A percentile compares a stretch with the other conserved stretches of the same genome.
Evolutionary conservation across 768 basidiomycete species (phyloP).

Genomic region (Holtermannia corniformis): DNA sequence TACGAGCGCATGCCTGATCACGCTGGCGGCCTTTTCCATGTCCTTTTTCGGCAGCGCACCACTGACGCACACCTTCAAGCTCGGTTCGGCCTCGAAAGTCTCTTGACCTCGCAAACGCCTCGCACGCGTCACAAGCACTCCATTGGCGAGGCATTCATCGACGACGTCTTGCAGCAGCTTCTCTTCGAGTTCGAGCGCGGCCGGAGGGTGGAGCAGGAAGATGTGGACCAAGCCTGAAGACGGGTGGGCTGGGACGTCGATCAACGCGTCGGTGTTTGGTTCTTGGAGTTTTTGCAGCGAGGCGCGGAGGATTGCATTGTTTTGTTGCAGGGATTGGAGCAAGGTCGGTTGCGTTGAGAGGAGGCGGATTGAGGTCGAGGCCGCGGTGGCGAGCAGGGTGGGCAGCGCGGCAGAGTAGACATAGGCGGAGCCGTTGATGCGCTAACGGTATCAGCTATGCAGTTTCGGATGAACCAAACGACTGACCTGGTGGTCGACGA

Average conservation of each 20-base stretch:
- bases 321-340: slow-evolving; percentile 67
- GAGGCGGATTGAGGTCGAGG: slow-evolving; percentile 73
- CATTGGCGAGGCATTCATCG: slow-evolving; percentile 70
- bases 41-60: slow-evolving; percentile 79
- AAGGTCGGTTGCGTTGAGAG: slow-evolving; percentile 66
- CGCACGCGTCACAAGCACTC: slow-evolving; percentile 75
- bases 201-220: slow-evolving; percentile 45
- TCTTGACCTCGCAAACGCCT: slow-evolving; percentile 78
- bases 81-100: slow-evolving; percentile 66
- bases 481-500: slow-evolving; percentile 76
- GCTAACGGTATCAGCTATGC: slow-evolving; percentile 45
- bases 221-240: slow-evolving; percentile 85
- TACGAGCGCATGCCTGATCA: slow-evolving; percentile 61
- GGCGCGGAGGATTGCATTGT: slow-evolving; percentile 64
- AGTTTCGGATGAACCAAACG: not conserved
- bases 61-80: slow-evolving; percentile 71
- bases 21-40: slow-evolving; percentile 71
- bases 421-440: slow-evolving; percentile 89
- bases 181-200: slow-evolving; percentile 55
- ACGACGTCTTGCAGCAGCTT: slow-evolving; percentile 79
- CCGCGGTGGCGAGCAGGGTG: slow-evolving; percentile 74
- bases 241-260: slow-evolving; percentile 75
- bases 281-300: slow-evolving; percentile 67
- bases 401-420: slow-evolving; percentile 96
- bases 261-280: slow-evolving; percentile 43